These are phyloP conservation scores for Suhomyces sp. DNA, from an alignment of 805 yeast genomes.

Conservation along the genomic window DNA sequence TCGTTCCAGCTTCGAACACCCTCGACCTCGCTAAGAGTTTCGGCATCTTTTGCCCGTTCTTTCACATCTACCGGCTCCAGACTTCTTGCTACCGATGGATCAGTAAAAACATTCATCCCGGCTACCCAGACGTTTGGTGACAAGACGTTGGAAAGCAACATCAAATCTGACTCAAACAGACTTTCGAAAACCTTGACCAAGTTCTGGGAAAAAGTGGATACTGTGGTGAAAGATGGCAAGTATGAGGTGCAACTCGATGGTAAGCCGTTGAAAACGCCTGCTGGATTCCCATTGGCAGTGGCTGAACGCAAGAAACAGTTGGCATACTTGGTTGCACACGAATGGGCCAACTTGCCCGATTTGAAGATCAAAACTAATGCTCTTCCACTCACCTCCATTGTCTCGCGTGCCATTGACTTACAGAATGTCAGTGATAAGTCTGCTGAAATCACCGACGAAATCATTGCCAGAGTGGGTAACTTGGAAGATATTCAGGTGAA, in stretches of 20 bases:
- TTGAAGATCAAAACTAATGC: slow-evolving; percentile 69
- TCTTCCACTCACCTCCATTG: slow-evolving; percentile 83
- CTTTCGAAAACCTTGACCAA: slow-evolving; percentile 64
- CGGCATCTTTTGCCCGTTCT: too few species aligned
- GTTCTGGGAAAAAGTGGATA: slow-evolving; percentile 78
- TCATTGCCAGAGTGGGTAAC: slow-evolving; percentile 61
- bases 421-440: slow-evolving; percentile 32
- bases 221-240: slow-evolving; percentile 30
- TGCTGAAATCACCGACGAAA: slow-evolving; percentile 42
- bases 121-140: slow-evolving; percentile 3
- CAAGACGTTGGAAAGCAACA: slow-evolving; percentile 32
- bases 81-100: slow-evolving; percentile 3
- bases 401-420: slow-evolving; percentile 84
- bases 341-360: slow-evolving; percentile 77
- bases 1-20: too few species aligned
- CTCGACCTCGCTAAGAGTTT: too few species aligned
- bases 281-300: slow-evolving; percentile 66
- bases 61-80: background rate
- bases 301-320: slow-evolving; percentile 59
- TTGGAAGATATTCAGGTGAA: slow-evolving; percentile 55
- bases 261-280: slow-evolving; percentile 79
- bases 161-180: slow-evolving; percentile 63
- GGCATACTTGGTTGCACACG: slow-evolving; percentile 78
- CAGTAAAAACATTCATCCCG: slow-evolving; percentile 6
- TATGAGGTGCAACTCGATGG: slow-evolving; percentile 66